Conservation (phyloP, 805 yeast genomes). For the Priceomyces castillae region DNA sequence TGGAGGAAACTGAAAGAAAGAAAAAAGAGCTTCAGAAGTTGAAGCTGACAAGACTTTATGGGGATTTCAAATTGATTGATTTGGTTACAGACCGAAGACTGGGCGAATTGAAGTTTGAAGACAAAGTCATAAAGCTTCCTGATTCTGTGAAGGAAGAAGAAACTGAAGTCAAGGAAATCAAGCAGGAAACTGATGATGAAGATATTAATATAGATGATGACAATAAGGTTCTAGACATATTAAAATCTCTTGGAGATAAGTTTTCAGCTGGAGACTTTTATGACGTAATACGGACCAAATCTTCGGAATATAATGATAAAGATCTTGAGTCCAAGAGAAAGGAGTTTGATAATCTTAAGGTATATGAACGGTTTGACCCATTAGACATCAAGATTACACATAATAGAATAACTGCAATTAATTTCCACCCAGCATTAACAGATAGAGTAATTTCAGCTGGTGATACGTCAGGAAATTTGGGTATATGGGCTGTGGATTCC, state of each 20-base stretch:
- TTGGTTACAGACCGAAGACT: constrained; percentile 42
- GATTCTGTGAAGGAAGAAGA: constrained; percentile 10
- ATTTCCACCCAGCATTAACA: constrained; percentile 69
- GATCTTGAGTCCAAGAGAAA: constrained; percentile 49
- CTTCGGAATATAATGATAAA: constrained; percentile 27
- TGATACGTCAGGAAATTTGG: constrained; percentile 82
- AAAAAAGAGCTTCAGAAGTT: constrained; percentile 46
- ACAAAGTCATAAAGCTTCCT: constrained; percentile 20
- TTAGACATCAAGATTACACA: constrained; percentile 67
- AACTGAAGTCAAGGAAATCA: background rate
- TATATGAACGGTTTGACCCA: constrained; percentile 61
- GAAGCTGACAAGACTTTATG: constrained; percentile 58
- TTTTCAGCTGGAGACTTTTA: constrained; percentile 73
- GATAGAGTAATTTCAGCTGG: constrained; percentile 76
- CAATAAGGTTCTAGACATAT: constrained; percentile 30
- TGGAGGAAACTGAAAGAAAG: constrained; percentile 29
- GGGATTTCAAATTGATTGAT: constrained; percentile 64
- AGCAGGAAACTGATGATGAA: constrained; percentile 8
- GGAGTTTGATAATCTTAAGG: constrained; percentile 48
- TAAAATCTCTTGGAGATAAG: constrained; percentile 43
- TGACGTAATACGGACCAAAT: constrained; percentile 41
- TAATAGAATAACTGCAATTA: constrained; percentile 69
- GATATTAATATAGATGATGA: constrained; percentile 14
- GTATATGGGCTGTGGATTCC: constrained; percentile 78
- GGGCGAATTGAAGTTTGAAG: constrained; percentile 34